These are phyloP conservation scores for Rhizodiscina lignyota DNA, from an alignment of 495 filamentous ascomycete species.

Conservation along the genomic window DNA sequence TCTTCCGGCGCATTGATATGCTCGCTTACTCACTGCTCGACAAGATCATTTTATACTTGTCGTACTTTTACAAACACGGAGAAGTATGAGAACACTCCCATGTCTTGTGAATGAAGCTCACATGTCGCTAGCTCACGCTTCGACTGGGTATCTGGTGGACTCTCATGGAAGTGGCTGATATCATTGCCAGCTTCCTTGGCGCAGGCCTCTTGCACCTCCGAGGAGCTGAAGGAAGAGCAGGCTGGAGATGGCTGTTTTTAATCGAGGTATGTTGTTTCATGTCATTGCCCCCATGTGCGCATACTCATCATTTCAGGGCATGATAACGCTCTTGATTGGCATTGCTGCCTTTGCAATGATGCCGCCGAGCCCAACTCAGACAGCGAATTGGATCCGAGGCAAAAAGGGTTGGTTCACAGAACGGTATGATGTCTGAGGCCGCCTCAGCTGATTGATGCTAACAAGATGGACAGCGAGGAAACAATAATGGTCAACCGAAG, in stretches of 20 bases:
- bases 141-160: constrained; percentile 55
- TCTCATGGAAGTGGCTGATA: constrained; percentile 42
- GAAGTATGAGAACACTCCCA: too few species aligned
- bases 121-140: constrained; percentile 29
- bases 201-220: constrained; percentile 54
- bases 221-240: constrained; percentile 36
- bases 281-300: constrained; percentile 2
- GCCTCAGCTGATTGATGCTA: neutral
- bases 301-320: constrained; percentile 21
- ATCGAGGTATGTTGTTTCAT: constrained; percentile 17
- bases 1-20: neutral
- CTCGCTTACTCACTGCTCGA: neutral
- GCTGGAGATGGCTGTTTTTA: constrained; percentile 56
- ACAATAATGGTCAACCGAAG: constrained; percentile 7
- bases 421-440: neutral
- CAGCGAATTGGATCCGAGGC: constrained; percentile 45
- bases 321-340: constrained; percentile 42
- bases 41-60: constrained; percentile 6
- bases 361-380: constrained; percentile 56
- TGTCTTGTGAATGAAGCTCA: too few species aligned
- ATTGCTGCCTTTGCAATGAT: constrained; percentile 44
- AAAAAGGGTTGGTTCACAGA: constrained; percentile 61
- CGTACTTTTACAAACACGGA: constrained; percentile 1
- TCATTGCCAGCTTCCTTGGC: constrained; percentile 51
- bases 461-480: constrained; percentile 16